Conservation (phyloP, 192 early-diverging fungal genomes). For the Dissophora globulifera region DNA sequence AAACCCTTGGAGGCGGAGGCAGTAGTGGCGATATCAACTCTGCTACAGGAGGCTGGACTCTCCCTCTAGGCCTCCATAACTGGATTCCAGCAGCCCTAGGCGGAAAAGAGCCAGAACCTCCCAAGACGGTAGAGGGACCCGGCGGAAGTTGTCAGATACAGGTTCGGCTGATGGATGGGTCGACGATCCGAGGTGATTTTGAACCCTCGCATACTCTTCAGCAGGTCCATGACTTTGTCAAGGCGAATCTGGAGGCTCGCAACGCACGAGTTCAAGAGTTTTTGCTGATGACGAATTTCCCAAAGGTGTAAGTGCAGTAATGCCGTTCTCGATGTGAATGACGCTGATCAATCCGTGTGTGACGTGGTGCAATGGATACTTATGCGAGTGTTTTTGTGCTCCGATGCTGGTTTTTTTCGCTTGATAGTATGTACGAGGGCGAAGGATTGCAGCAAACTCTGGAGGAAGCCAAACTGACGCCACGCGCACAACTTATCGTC, state of each 20-base stretch:
- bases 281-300: slow-evolving; percentile 40
- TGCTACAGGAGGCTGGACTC: too few relatives aligned
- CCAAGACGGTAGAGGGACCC: slow-evolving; percentile 26
- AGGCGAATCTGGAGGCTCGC: slow-evolving; percentile 33
- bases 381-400: background rate
- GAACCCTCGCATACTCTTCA: slow-evolving; percentile 32
- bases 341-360: background rate
- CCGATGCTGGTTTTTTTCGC: too few relatives aligned
- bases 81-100: background rate
- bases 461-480: slow-evolving; percentile 38
- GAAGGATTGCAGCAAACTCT: slow-evolving; percentile 25
- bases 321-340: background rate
- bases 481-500: slow-evolving; percentile 45
- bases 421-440: slow-evolving; percentile 23
- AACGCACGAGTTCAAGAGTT: slow-evolving; percentile 17
- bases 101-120: too few relatives aligned
- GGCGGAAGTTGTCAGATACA: slow-evolving; percentile 50
- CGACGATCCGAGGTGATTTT: slow-evolving; percentile 37
- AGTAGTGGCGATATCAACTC: slow-evolving; percentile 1
- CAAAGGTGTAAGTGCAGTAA: slow-evolving; percentile 22
- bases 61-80: background rate
- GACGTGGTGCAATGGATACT: background rate
- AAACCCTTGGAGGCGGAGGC: slow-evolving; percentile 21
- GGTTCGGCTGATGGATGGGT: slow-evolving; percentile 35
- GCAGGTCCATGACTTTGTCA: slow-evolving; percentile 42